A percentile compares a stretch with the other conserved stretches of the same genome.
Evolutionary conservation across 805 yeast genomes (phyloP).

Genomic region (Kodamaea sagamina): DNA sequence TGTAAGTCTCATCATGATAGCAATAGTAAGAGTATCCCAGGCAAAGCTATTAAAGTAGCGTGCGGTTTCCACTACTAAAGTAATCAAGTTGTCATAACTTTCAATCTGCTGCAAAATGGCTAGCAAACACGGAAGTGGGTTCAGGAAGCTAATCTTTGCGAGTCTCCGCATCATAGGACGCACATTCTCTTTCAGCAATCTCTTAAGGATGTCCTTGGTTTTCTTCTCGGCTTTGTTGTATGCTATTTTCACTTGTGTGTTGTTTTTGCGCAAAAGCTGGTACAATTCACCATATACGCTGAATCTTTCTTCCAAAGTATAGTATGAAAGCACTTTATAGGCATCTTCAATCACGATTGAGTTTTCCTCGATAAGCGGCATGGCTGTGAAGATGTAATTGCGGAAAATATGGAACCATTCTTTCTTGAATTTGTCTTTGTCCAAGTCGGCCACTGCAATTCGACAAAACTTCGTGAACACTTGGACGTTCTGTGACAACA

Average conservation of each 20-base stretch:
- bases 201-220: slow-evolving; percentile 74
- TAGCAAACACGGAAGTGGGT: slow-evolving; percentile 76
- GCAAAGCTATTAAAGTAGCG: slow-evolving; percentile 71
- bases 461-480: slow-evolving; percentile 62
- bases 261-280: slow-evolving; percentile 56
- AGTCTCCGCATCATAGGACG: slow-evolving; percentile 69
- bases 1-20: slow-evolving; percentile 68
- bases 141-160: slow-evolving; percentile 68
- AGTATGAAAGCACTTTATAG: slow-evolving; percentile 53
- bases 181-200: slow-evolving; percentile 80
- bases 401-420: slow-evolving; percentile 64
- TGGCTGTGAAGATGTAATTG: slow-evolving; percentile 64
- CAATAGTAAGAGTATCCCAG: slow-evolving; percentile 83
- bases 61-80: slow-evolving; percentile 76
- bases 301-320: slow-evolving; percentile 64
- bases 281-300: slow-evolving; percentile 79
- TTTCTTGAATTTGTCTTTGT: slow-evolving; percentile 9
- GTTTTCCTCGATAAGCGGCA: slow-evolving; percentile 54
- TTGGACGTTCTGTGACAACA: slow-evolving; percentile 47
- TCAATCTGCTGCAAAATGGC: slow-evolving; percentile 81
- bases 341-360: slow-evolving; percentile 63
- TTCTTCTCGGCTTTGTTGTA: slow-evolving; percentile 71
- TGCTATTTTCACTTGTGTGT: slow-evolving; percentile 56
- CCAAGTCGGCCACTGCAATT: slow-evolving; percentile 38
- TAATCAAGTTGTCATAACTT: slow-evolving; percentile 84